Evolutionary conservation across 768 basidiomycete species (phyloP).

Genomic region (Panaeolus cyanescens): DNA sequence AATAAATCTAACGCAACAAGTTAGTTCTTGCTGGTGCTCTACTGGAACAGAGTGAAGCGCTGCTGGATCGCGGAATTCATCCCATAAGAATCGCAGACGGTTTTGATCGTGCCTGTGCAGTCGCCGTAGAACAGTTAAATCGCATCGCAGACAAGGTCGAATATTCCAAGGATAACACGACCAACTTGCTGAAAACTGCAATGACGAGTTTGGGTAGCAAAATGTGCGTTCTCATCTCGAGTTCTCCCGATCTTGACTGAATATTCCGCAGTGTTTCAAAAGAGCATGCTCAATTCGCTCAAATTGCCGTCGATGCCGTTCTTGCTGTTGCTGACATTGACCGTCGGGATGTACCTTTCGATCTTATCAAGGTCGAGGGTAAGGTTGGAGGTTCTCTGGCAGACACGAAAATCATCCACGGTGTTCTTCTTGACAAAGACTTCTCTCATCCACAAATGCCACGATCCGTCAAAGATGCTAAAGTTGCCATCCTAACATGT

Average conservation of each 20-base stretch:
- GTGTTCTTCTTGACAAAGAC: slow-evolving; percentile 99
- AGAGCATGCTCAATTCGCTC: slow-evolving; percentile 92
- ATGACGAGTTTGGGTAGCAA: slow-evolving; percentile 97
- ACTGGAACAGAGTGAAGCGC: slow-evolving; percentile 88
- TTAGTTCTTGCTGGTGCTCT: slow-evolving; percentile 96
- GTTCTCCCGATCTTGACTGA: not conserved
- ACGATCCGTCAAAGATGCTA: slow-evolving; percentile 81
- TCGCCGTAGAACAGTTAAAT: slow-evolving; percentile 90
- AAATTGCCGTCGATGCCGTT: slow-evolving; percentile 98
- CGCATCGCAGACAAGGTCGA: slow-evolving; percentile 87
- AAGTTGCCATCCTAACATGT: slow-evolving; percentile 95
- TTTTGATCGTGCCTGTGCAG: slow-evolving; percentile 90
- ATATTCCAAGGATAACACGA: slow-evolving; percentile 80
- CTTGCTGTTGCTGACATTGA: slow-evolving; percentile 93
- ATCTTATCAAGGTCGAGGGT: slow-evolving; percentile 98
- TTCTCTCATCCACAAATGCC: slow-evolving; percentile 99
- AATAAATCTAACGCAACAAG: not conserved
- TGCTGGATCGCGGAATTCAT: slow-evolving; percentile 99
- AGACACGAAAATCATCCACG: slow-evolving; percentile 93
- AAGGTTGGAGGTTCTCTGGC: slow-evolving; percentile 97
- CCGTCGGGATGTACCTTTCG: slow-evolving; percentile 93
- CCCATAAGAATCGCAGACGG: slow-evolving; percentile 99
- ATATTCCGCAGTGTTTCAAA: slow-evolving; percentile 80
- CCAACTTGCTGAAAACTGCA: slow-evolving; percentile 90
- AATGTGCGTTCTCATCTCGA: slow-evolving; percentile 63